Conservation (phyloP, 2,329 filamentous ascomycete species). For the Didymella pinodella region DNA sequence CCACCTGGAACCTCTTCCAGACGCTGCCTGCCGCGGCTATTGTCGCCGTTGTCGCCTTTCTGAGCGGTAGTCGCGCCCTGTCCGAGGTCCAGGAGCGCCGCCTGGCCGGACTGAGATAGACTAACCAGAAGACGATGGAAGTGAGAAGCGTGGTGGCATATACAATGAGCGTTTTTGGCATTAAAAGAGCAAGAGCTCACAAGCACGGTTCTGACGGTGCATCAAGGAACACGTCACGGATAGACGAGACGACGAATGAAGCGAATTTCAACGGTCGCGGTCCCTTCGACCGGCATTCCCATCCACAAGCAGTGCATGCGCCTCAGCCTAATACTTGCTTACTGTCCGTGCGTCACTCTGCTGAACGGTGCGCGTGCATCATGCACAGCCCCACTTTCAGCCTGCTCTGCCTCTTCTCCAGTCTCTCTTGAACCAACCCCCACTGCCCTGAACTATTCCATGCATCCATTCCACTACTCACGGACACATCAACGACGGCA, state of each 20-base stretch:
- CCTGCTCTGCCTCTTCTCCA: no score
- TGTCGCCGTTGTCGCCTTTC: conserved; percentile 74
- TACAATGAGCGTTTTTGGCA: background rate
- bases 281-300: background rate
- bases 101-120: conserved; percentile 72
- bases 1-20: conserved; percentile 90
- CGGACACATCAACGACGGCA: no score
- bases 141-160: background rate
- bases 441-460: no score
- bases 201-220: background rate
- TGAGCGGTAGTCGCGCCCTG: conserved; percentile 89
- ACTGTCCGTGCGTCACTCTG: no score
- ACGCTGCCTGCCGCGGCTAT: conserved; percentile 75
- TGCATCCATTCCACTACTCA: no score
- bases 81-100: conserved; percentile 91
- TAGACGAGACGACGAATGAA: background rate
- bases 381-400: no score
- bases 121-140: background rate
- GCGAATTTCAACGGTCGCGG: background rate
- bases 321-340: no score
- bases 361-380: no score
- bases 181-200: background rate
- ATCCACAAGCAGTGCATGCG: no score
- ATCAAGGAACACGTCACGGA: background rate
- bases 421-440: no score